A percentile compares a stretch with the other conserved stretches of the same genome.
phyloP scores from a whole-genome alignment of 495 filamentous ascomycete genomes.

The Aspergillus steynii region DNA sequence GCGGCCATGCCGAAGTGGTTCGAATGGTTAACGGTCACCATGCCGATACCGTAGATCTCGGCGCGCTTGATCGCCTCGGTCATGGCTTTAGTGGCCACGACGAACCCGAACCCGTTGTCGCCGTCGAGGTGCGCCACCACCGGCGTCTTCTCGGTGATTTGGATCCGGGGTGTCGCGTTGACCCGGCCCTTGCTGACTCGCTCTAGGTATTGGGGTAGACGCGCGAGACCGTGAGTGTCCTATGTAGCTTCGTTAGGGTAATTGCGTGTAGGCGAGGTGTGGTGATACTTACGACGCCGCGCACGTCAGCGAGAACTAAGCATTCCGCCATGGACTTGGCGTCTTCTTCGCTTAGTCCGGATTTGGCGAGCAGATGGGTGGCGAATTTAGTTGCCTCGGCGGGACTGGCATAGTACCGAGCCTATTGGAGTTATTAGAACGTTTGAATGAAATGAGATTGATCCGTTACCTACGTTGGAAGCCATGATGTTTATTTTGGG shows the following conservation, averaged over 20 bases:
- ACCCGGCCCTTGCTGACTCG: constrained; percentile 24
- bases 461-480: no score
- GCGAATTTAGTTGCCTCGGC: constrained; percentile 8
- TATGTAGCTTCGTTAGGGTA: neutral
- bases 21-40: constrained; percentile 26
- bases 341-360: constrained; percentile 12
- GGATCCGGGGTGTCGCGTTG: constrained; percentile 16
- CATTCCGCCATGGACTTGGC: constrained; percentile 20
- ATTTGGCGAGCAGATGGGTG: constrained; percentile 10
- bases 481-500: no score
- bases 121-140: constrained; percentile 31
- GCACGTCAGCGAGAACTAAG: constrained; percentile 26
- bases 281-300: constrained; percentile 13
- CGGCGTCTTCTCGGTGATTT: constrained; percentile 24
- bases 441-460: no score
- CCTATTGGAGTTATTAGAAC: neutral
- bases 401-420: constrained; percentile 13
- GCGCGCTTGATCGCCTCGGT: constrained; percentile 22
- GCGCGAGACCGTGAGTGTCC: constrained; percentile 31
- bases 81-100: constrained; percentile 25
- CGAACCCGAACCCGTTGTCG: constrained; percentile 32
- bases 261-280: neutral
- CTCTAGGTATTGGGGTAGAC: constrained; percentile 25
- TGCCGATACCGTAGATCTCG: constrained; percentile 26
- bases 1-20: constrained; percentile 36